Evolutionary conservation across 352 stramenopile species (phyloP).

Genomic region (Plasmopara muralis): DNA sequence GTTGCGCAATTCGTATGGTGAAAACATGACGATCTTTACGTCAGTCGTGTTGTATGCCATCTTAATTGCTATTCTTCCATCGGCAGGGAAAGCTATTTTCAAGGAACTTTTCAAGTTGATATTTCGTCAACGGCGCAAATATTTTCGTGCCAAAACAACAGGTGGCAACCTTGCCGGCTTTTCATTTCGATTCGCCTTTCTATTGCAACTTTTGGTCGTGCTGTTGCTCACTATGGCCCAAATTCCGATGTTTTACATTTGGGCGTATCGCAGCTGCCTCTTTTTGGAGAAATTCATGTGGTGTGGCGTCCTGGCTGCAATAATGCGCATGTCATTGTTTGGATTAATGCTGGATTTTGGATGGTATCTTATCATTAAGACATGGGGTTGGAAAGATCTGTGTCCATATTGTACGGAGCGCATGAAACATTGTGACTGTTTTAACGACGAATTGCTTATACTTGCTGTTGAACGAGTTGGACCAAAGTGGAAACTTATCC

Average conservation of each 20-base stretch:
- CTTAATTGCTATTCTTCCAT: conserved; percentile 42
- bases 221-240: conserved; percentile 46
- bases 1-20: conserved; percentile 35
- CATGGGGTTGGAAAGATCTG: conserved; percentile 51
- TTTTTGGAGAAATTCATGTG: conserved; percentile 66
- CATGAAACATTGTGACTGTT: conserved; percentile 56
- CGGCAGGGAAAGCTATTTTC: conserved; percentile 58
- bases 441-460: conserved; percentile 61
- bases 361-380: conserved; percentile 54
- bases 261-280: conserved; percentile 47
- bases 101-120: conserved; percentile 76
- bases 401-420: conserved; percentile 65
- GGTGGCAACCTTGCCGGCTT: conserved; percentile 41
- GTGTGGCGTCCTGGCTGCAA: conserved; percentile 45
- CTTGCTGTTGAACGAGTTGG: conserved; percentile 49
- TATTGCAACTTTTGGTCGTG: conserved; percentile 46
- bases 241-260: conserved; percentile 60
- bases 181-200: conserved; percentile 53
- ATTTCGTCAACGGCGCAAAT: conserved; percentile 62
- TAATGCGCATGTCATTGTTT: conserved; percentile 53
- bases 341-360: conserved; percentile 39
- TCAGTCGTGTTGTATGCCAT: conserved; percentile 49
- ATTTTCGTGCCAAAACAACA: conserved; percentile 40
- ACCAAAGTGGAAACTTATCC: conserved; percentile 60
- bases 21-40: conserved; percentile 30